phyloP scores from a whole-genome alignment of 2,329 filamentous ascomycete genomes.

The Hypoxylon sp. region DNA sequence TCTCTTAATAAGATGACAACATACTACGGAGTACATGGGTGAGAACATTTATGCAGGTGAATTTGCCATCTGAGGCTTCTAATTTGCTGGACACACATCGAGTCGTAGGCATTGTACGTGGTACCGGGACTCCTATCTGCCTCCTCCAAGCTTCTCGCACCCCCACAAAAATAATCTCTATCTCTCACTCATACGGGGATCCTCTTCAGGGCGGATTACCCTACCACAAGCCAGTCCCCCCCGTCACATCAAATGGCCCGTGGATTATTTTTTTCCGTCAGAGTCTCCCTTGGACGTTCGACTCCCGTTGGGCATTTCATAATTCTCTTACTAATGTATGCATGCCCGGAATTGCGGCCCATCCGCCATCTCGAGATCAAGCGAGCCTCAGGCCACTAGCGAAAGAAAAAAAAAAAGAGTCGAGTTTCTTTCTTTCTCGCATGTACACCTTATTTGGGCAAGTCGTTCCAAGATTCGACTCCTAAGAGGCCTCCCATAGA shows the following conservation, averaged over 20 bases:
- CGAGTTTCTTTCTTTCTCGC: slow-evolving; percentile 17
- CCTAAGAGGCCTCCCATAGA: slow-evolving; percentile 43
- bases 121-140: slow-evolving; percentile 39
- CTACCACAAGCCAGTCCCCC: slow-evolving; percentile 27
- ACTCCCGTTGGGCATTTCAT: slow-evolving; percentile 26
- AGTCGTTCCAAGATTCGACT: slow-evolving; percentile 37
- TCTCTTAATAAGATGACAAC: slow-evolving; percentile 29
- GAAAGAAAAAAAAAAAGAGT: slow-evolving; percentile 4
- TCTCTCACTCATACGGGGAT: slow-evolving; percentile 41
- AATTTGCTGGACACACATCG: slow-evolving; percentile 39
- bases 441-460: slow-evolving; percentile 43
- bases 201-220: slow-evolving; percentile 33
- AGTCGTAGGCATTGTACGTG: slow-evolving; percentile 36
- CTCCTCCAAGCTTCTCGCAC: slow-evolving; percentile 20
- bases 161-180: slow-evolving; percentile 42
- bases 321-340: slow-evolving; percentile 38
- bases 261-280: slow-evolving; percentile 29
- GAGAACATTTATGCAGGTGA: slow-evolving; percentile 45
- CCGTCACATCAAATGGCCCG: slow-evolving; percentile 21
- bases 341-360: slow-evolving; percentile 44
- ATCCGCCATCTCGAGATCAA: slow-evolving; percentile 28
- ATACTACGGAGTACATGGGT: slow-evolving; percentile 41
- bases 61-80: slow-evolving; percentile 33
- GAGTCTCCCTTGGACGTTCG: slow-evolving; percentile 6
- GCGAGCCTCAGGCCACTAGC: slow-evolving; percentile 20